Evolutionary conservation across 2,329 filamentous ascomycete genomes (phyloP).

Genomic region (Cladophialophora yegresii): DNA sequence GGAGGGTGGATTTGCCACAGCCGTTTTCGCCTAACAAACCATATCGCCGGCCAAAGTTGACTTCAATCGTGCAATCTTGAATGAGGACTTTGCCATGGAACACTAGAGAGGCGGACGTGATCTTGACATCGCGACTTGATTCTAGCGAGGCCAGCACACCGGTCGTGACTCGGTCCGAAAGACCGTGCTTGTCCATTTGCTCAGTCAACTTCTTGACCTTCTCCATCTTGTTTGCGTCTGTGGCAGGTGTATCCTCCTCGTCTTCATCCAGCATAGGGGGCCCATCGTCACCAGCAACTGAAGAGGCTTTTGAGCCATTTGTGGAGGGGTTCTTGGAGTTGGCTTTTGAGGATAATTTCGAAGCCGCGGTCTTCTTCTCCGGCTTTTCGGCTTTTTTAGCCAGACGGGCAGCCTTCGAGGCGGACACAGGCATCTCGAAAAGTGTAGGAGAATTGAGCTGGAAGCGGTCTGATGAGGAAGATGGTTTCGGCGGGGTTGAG

Average conservation of each 20-base stretch:
- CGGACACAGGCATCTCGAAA: constrained; percentile 61
- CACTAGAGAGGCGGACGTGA: constrained; percentile 86
- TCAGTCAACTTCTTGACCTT: constrained; percentile 83
- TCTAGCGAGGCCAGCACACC: constrained; percentile 86
- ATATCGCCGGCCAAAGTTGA: constrained; percentile 90
- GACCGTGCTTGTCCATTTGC: constrained; percentile 93
- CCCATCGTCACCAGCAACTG: constrained; percentile 69
- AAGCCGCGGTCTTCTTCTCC: constrained; percentile 64
- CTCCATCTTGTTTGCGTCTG: constrained; percentile 70
- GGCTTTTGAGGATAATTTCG: constrained; percentile 69
- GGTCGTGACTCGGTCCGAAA: constrained; percentile 97
- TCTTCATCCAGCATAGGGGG: constrained; percentile 64
- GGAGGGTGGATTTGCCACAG: constrained; percentile 95
- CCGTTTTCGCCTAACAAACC: constrained; percentile 98
- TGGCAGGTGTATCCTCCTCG: constrained; percentile 65
- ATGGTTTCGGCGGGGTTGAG: neutral
- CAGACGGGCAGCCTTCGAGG: constrained; percentile 68
- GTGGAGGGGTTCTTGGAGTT: constrained; percentile 62
- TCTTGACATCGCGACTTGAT: constrained; percentile 92
- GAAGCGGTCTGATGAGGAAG: neutral
- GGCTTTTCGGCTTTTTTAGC: constrained; percentile 65
- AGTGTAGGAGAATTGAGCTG: neutral
- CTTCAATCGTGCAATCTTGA: constrained; percentile 88
- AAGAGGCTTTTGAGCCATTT: constrained; percentile 55
- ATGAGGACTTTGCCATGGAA: constrained; percentile 98